These are phyloP conservation scores for Glycine tomentella DNA, from an alignment of 306 rosid genomes.

Conservation along the genomic window DNA sequence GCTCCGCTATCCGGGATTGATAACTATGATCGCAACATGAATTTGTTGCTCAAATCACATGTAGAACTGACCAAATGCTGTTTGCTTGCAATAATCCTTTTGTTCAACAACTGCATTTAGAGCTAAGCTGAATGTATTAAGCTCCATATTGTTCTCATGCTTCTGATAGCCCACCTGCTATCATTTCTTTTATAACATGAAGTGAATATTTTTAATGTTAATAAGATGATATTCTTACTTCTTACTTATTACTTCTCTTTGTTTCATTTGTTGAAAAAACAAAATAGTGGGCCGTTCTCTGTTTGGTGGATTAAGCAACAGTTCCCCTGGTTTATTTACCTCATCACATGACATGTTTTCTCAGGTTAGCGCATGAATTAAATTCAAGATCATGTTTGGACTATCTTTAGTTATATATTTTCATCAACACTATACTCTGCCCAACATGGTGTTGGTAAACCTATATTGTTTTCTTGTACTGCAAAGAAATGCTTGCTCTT, in stretches of 20 bases:
- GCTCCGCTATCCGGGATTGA: too few species aligned
- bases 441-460: slow-evolving; percentile 19
- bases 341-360: slow-evolving; percentile 62
- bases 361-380: slow-evolving; percentile 62
- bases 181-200: background rate
- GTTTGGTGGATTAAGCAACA: slow-evolving; percentile 63
- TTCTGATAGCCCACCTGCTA: background rate
- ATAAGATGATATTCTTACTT: slow-evolving; percentile 4
- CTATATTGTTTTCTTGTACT: background rate
- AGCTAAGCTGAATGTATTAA: background rate
- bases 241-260: slow-evolving; percentile 1
- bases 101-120: slow-evolving; percentile 1
- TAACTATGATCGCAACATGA: background rate
- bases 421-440: background rate
- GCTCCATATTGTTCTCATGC: background rate
- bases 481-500: background rate
- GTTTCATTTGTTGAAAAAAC: slow-evolving; percentile 49
- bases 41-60: background rate
- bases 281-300: slow-evolving; percentile 70
- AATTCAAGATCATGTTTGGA: background rate
- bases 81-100: background rate
- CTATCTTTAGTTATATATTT: slow-evolving; percentile 10
- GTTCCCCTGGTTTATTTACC: slow-evolving; percentile 53
- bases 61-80: background rate
- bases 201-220: background rate